These are phyloP conservation scores for Fusarium fujikuroi DNA, from an alignment of 2,329 filamentous ascomycete species.

Conservation along the genomic window DNA sequence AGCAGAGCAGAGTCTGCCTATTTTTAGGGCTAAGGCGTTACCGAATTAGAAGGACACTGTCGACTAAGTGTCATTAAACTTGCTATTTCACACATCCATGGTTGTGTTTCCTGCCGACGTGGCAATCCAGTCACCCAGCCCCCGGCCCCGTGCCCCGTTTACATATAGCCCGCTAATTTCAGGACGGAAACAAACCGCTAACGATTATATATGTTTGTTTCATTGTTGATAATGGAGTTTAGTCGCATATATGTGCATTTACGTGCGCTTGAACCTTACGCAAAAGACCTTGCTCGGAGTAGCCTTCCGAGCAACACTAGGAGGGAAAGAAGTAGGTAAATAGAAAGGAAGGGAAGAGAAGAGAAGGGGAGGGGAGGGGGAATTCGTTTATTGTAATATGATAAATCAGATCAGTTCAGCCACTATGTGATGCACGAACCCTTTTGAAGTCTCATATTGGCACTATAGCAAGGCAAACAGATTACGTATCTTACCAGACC, in stretches of 20 bases:
- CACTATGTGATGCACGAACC: background rate
- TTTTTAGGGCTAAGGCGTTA: background rate
- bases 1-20: background rate
- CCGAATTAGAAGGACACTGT: background rate
- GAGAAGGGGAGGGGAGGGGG: background rate
- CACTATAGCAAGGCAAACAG: background rate
- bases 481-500: background rate
- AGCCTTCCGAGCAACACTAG: background rate
- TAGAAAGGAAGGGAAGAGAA: background rate
- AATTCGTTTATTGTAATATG: background rate
- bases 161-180: background rate
- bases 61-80: background rate
- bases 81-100: background rate
- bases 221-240: background rate
- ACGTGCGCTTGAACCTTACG: too few relatives aligned
- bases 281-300: background rate
- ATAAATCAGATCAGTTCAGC: background rate
- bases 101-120: background rate
- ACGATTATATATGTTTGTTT: background rate
- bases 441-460: background rate
- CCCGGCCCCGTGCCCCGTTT: background rate
- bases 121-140: background rate
- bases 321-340: background rate
- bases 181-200: background rate
- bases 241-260: background rate